These are phyloP conservation scores for Neopestalotiopsis clavispora DNA, from an alignment of 2,329 filamentous ascomycete genomes.

Conservation along the genomic window DNA sequence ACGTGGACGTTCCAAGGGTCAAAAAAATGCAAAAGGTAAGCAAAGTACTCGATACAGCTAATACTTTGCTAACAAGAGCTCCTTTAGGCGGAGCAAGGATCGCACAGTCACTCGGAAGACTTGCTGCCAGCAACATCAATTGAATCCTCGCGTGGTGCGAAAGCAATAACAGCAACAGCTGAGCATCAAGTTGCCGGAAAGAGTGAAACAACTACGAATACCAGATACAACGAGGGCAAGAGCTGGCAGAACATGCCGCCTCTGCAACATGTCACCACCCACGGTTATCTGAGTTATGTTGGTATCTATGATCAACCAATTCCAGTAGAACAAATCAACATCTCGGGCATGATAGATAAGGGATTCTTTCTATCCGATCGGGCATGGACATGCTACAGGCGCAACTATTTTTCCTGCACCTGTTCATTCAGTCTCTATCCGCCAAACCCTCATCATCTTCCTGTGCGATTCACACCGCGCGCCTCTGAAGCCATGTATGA, in stretches of 20 bases:
- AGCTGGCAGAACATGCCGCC: conserved; percentile 53
- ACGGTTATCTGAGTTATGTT: conserved; percentile 66
- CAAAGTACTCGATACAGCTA: too few relatives aligned
- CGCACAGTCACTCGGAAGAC: too few relatives aligned
- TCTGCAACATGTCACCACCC: conserved; percentile 52
- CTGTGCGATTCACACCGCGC: conserved; percentile 49
- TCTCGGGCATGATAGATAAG: conserved; percentile 83
- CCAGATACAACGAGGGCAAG: not conserved
- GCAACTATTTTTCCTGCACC: conserved; percentile 88
- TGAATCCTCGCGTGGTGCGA: too few relatives aligned
- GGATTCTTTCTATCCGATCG: conserved; percentile 82
- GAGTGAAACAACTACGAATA: too few relatives aligned
- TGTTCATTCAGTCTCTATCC: conserved; percentile 77
- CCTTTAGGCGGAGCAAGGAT: too few relatives aligned
- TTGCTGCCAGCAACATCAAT: too few relatives aligned
- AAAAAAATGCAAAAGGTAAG: too few relatives aligned
- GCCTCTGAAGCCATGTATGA: conserved; percentile 61
- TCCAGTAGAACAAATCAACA: conserved; percentile 67
- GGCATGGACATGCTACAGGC: conserved; percentile 92
- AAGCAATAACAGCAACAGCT: too few relatives aligned
- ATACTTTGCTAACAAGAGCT: not conserved
- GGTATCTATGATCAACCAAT: conserved; percentile 44
- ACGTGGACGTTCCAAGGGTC: too few relatives aligned
- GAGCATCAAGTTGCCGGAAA: too few relatives aligned
- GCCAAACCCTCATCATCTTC: conserved; percentile 46